Evolutionary conservation across 2,329 filamentous ascomycete genomes (phyloP), one percentile per base, ranked within the genome.

Genomic region (Penicillium sp.): DNA sequence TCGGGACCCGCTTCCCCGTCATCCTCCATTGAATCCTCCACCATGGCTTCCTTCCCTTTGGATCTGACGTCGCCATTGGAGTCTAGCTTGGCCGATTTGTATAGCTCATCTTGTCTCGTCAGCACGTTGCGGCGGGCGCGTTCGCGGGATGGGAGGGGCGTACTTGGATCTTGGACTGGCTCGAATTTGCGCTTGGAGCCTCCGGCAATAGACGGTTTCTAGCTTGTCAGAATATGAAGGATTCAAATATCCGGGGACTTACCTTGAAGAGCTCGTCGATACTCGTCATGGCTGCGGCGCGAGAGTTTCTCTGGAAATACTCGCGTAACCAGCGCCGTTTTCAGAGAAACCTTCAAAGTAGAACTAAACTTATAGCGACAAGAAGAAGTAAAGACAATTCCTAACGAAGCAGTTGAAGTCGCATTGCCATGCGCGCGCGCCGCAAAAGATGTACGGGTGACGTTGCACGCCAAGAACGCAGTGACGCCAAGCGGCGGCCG

Each of bases 261-360:
- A 75, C 74, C 63, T 75, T 83, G 72, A 84, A 84, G 13, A 84
- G 75, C 39, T 84, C 80, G 63, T 83, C 80, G 56, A 83, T 77
- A 63, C 76, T 81, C 23, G 79, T 76, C 81, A 83, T 84, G 37
- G 47, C 61, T 20, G 33, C 33, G 33, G 15, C 15, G 15, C 8
- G 8, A 5, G 15, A 23, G 20, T 23, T 20, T 40, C 38, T 40
- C 23, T 7, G 10, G 38, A 2, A 27, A 15, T 40, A 27, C 7
- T 37, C 15, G 33, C 33, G 33, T 37, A 8, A 10, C 33, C 33
- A 37, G 33, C 8, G 9, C 33, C 1, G 9, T 20, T 37, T 23
- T 23, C 4, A 23, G 18, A 12, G 8, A 28, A 9, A 28, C 0
- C 8, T 37, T 37, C 33, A 37, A 18, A 37, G 18, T 8, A 6